Evolutionary conservation across 1,284 basidiomycete species (phyloP).

Genomic region (Vanrija pseudolonga): DNA sequence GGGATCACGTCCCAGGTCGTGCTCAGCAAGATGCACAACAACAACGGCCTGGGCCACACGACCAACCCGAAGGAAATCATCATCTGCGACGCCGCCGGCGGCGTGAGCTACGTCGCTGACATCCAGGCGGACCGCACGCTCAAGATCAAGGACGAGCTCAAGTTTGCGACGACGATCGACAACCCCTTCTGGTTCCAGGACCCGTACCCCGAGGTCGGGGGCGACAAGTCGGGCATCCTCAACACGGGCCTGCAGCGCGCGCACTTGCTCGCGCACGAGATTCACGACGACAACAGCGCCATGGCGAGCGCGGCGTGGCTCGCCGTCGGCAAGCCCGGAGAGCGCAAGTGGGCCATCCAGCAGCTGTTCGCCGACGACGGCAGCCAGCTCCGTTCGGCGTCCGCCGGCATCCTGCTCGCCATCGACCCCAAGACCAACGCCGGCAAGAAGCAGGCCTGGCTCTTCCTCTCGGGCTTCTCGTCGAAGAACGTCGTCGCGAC

Average conservation of each 20-base stretch:
- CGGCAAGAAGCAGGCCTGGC: slow-evolving; percentile 28
- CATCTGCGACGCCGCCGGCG: slow-evolving; percentile 26
- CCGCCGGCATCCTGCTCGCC: slow-evolving; percentile 18
- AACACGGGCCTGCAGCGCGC: slow-evolving; percentile 24
- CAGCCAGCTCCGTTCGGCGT: slow-evolving; percentile 13
- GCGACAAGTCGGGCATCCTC: slow-evolving; percentile 23
- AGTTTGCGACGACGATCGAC: slow-evolving; percentile 22
- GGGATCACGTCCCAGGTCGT: slow-evolving; percentile 17
- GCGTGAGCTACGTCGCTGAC: slow-evolving; percentile 11
- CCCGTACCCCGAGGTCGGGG: slow-evolving; percentile 15
- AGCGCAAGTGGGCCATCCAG: slow-evolving; percentile 8
- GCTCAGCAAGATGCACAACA: slow-evolving; percentile 26
- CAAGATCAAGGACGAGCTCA: slow-evolving; percentile 4
- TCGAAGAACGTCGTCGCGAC: slow-evolving; percentile 15
- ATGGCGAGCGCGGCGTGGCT: slow-evolving; percentile 9
- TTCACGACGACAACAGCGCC: not conserved
- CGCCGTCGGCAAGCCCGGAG: slow-evolving; percentile 1
- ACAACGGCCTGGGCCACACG: slow-evolving; percentile 33
- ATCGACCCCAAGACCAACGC: slow-evolving; percentile 17
- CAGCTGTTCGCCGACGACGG: slow-evolving; percentile 25
- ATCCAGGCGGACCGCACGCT: slow-evolving; percentile 2
- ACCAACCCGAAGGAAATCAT: slow-evolving; percentile 17
- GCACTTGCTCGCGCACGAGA: slow-evolving; percentile 3
- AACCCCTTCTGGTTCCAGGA: slow-evolving; percentile 33
- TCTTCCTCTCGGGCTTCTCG: slow-evolving; percentile 25